Percentiles rank a stretch among this genome's conserved stretches.
Evolutionary conservation across 2,329 filamentous ascomycete species (phyloP).

Genomic region (Nannizzia gypsea): DNA sequence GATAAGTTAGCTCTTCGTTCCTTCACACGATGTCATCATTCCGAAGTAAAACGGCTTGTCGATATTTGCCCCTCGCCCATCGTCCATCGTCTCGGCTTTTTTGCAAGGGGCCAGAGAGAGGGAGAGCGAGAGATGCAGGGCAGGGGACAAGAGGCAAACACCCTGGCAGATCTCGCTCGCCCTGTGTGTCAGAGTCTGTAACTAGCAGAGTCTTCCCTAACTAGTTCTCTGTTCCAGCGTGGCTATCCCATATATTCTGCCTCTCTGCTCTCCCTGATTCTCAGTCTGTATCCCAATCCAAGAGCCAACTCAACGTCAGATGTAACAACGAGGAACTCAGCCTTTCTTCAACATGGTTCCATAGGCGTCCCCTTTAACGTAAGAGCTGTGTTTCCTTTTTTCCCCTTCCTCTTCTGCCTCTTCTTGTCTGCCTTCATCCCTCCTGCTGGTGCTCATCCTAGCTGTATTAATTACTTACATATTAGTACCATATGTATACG

Average conservation of each 20-base stretch:
- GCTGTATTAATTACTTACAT: conserved; percentile 4
- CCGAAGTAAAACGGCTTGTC: neutral
- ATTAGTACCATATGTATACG: conserved; percentile 4
- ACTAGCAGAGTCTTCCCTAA: neutral
- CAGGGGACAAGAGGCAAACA: neutral
- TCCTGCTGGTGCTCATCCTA: conserved; percentile 5
- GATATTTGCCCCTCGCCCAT: neutral
- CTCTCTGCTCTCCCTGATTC: neutral
- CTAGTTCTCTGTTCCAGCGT: neutral
- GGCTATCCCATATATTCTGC: neutral
- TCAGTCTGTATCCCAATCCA: conserved; percentile 3
- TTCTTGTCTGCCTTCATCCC: conserved; percentile 7
- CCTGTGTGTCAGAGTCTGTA: neutral
- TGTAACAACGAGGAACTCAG: neutral
- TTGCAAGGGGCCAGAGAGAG: neutral
- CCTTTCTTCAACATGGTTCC: neutral
- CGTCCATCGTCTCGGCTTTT: neutral
- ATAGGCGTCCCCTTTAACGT: neutral
- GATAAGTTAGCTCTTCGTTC: neutral
- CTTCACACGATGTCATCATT: neutral
- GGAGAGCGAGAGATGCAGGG: neutral
- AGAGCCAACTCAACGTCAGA: conserved; percentile 2
- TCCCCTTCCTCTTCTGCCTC: conserved; percentile 9
- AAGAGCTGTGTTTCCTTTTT: conserved; percentile 6
- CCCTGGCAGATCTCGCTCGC: neutral